Evolutionary conservation across 2,329 filamentous ascomycete genomes (phyloP), one percentile per base, ranked within the genome.

Genomic region (Rutstroemia sp.): DNA sequence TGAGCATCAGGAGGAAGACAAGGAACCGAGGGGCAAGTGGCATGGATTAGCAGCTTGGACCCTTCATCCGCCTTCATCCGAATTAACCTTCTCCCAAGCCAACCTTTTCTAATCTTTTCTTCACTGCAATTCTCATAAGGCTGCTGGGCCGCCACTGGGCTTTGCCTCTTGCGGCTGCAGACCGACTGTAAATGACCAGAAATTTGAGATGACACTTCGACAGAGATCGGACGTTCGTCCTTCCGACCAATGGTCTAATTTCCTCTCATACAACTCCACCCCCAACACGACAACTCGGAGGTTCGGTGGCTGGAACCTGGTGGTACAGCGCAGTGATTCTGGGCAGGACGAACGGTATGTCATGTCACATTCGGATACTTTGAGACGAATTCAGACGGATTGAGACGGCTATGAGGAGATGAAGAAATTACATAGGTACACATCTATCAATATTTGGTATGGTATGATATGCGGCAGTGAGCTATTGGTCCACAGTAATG

Each of bases 211-310:
- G 40, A 44, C 40, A 44, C n/a, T 21, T 40, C 19, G 16, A 5
- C 19, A 25, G 38, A 39, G 23, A 56, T 58, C 61, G 63, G 63
- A 61, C 54, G 25, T 19, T 58, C 48, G 50, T 49, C 59, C 61
- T 63, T 64, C 62, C 63, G 61, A 57, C 57, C 54, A 56, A 30
- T 38, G 27, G 49, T 44, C 46, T 53, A 64, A 63, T 64, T 51
- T 63, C 61, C 48, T 42, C 51, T 53, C 44, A 57, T 45, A 55
- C 36, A 55, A 44, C 39, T 40, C 21, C 16, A 10, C 27, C 27
- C 27, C 27, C 27, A 30, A 30, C 7, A 30, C 8, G 9, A 30
- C 27, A 8, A 30, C 27, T 30, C 10, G 6, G 27, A 30, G 27
- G 8, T 30, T 30, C 10, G 27, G 27, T 30, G 27, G 27, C 27